Evolutionary conservation across 306 rosid species (phyloP), one percentile per base, ranked within the genome.

Genomic region (Albizia julibrissin): DNA sequence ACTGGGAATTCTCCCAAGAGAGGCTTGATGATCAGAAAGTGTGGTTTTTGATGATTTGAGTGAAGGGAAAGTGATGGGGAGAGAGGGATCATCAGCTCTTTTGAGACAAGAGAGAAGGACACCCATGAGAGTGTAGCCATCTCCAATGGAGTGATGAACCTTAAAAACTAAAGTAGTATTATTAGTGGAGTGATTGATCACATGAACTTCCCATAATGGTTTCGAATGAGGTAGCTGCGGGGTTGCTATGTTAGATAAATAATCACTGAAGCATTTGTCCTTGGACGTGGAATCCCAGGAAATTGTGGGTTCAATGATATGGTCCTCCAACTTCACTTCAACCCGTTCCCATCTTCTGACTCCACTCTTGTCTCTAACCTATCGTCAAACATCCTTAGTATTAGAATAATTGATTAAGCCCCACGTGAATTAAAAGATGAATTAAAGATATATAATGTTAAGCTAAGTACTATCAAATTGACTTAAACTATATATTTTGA

Each of bases 181-280:
- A 37, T 37, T 37, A 21, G 29, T 10, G 29, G 22, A 9, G 12
- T n/a, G 14, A 6, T 71, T 43, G 5, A 71, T 43, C 12, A 43
- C 16, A 31, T 71, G 75, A 71, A 71, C 75, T 71, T 71, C 58
- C 75, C 39, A 71, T 42, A 71, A 71, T 71, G 75, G 75, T 42
- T 71, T 71, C 14, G 75, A 71, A 71, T 44, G 58, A 43, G 75
- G 33, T 6, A 44, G 22, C 14, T 24, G 54, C 12, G 8, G 39
- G 5, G 18, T 44, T 19, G 37, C 31, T 26, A 71, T 71, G 1
- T 43, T 8, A 2, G 75, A 71, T 43, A 71, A 44, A 26, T 71
- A 71, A 10, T 71, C 39, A 15, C 26, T 44, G 10, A 71, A 71
- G 22, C 37, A 43, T 8, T 44, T 44, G 58, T 33, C 75, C 8